A percentile compares a stretch with the other conserved stretches of the same genome.
Evolutionary conservation across 352 stramenopile species (phyloP).

Genomic region (Phytophthora pisi): DNA sequence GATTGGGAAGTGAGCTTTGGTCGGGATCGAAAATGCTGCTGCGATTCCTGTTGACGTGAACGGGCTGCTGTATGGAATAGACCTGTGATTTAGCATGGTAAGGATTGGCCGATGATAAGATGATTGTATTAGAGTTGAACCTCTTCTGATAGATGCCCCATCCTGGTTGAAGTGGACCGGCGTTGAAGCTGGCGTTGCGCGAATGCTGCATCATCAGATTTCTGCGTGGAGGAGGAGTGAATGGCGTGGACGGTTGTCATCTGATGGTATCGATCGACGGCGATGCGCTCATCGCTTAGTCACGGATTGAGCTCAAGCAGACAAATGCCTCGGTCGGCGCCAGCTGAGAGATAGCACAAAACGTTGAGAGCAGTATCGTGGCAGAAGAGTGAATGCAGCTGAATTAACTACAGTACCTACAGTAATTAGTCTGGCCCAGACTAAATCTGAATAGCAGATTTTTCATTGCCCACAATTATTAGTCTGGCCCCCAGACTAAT

Average conservation of each 20-base stretch:
- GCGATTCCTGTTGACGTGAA: constrained; percentile 32
- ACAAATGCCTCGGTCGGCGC: not conserved
- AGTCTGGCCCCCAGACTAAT: no score
- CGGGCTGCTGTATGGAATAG: constrained; percentile 14
- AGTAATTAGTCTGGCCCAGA: no score
- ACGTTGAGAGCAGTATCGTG: no score
- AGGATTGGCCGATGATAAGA: not conserved
- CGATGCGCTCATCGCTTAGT: not conserved
- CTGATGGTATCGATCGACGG: not conserved
- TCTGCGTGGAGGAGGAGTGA: not conserved
- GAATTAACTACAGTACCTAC: no score
- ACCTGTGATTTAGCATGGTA: not conserved
- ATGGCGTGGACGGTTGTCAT: not conserved
- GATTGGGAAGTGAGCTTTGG: constrained; percentile 27
- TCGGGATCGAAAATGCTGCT: not conserved
- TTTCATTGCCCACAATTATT: no score
- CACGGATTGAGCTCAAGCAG: not conserved
- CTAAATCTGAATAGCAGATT: no score
- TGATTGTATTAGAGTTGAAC: constrained; percentile 5
- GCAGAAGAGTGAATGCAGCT: no score
- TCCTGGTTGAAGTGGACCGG: constrained; percentile 15
- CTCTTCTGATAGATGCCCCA: constrained; percentile 4
- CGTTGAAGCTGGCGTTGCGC: constrained; percentile 17
- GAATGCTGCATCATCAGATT: constrained; percentile 31
- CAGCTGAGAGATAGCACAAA: no score